phyloP scores from a whole-genome alignment of 768 basidiomycete species.

The Phaffia tasmanica region DNA sequence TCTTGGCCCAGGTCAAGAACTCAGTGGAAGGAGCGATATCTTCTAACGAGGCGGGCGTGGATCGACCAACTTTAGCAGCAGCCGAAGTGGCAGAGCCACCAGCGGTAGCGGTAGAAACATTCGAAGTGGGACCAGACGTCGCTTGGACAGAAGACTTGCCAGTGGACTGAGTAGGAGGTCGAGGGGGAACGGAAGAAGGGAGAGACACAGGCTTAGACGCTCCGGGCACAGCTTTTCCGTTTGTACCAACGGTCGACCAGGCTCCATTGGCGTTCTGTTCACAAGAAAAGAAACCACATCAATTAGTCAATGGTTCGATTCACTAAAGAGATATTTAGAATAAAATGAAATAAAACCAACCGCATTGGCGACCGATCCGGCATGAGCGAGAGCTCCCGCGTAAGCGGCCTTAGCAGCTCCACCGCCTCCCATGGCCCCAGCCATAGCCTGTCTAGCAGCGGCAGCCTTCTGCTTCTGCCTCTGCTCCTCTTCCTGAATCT shows the following conservation, averaged over 20 bases:
- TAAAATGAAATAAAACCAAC: slow-evolving; percentile 28
- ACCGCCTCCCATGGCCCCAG: slow-evolving; percentile 11
- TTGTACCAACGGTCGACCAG: slow-evolving; percentile 79
- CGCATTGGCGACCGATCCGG: slow-evolving; percentile 39
- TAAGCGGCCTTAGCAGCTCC: slow-evolving; percentile 28
- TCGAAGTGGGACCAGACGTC: slow-evolving; percentile 26
- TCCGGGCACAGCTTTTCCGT: slow-evolving; percentile 47
- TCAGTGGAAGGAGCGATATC: slow-evolving; percentile 71
- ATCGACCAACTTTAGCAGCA: slow-evolving; percentile 32
- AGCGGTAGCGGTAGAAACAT: slow-evolving; percentile 28
- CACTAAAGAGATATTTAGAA: slow-evolving; percentile 32
- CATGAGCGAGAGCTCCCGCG: slow-evolving; percentile 32
- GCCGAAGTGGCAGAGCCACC: slow-evolving; percentile 37
- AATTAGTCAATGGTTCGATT: no score
- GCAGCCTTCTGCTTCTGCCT: slow-evolving; percentile 55
- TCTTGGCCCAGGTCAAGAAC: slow-evolving; percentile 82
- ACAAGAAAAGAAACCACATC: no score
- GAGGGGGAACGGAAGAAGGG: slow-evolving; percentile 26
- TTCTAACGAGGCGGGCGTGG: slow-evolving; percentile 39
- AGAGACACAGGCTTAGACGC: slow-evolving; percentile 27
- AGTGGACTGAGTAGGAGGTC: slow-evolving; percentile 13
- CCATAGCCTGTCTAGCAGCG: slow-evolving; percentile 30
- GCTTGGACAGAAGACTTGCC: no score
- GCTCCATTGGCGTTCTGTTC: slow-evolving; percentile 35
- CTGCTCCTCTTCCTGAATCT: slow-evolving; percentile 98